Evolutionary conservation across 2,329 filamentous ascomycete genomes (phyloP).

Genomic region (Penicillium sp.): DNA sequence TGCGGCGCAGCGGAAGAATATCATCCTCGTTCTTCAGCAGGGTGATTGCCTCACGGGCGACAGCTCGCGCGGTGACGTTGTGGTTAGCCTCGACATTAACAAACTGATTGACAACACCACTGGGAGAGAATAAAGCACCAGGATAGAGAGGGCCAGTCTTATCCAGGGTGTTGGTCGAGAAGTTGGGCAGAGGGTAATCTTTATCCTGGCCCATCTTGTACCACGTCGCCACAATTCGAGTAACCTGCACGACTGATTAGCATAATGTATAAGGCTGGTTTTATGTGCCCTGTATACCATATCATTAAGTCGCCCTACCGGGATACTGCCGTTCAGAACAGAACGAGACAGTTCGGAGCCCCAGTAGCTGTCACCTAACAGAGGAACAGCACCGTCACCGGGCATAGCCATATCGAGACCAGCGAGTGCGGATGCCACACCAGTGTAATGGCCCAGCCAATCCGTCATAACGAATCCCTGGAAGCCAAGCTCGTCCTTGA

Average conservation of each 20-base stretch:
- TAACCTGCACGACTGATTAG: slow-evolving; percentile 40
- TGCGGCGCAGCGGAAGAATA: slow-evolving; percentile 48
- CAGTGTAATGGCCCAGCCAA: slow-evolving; percentile 63
- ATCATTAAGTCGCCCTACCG: slow-evolving; percentile 56
- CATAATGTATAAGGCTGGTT: no score
- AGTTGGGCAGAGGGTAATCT: slow-evolving; percentile 57
- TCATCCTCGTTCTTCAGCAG: slow-evolving; percentile 64
- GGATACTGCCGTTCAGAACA: slow-evolving; percentile 58
- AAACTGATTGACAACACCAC: slow-evolving; percentile 67
- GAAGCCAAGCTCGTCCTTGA: slow-evolving; percentile 73
- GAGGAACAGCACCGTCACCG: slow-evolving; percentile 54
- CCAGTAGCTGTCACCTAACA: slow-evolving; percentile 56
- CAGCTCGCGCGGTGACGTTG: slow-evolving; percentile 49
- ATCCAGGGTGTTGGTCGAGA: slow-evolving; percentile 59
- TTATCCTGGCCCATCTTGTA: slow-evolving; percentile 57
- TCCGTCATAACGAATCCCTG: slow-evolving; percentile 70
- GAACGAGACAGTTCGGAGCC: slow-evolving; percentile 55
- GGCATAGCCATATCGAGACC: slow-evolving; percentile 72
- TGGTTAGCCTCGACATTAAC: slow-evolving; percentile 59
- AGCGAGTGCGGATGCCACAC: slow-evolving; percentile 58
- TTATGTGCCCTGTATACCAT: slow-evolving; percentile 32
- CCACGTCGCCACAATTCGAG: slow-evolving; percentile 59
- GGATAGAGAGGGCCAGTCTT: slow-evolving; percentile 57
- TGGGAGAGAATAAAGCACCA: slow-evolving; percentile 58
- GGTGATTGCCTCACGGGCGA: slow-evolving; percentile 57